Base-by-base conservation (phyloP, 208 protist genomes). In the Trypanosoma rangeli region DNA sequence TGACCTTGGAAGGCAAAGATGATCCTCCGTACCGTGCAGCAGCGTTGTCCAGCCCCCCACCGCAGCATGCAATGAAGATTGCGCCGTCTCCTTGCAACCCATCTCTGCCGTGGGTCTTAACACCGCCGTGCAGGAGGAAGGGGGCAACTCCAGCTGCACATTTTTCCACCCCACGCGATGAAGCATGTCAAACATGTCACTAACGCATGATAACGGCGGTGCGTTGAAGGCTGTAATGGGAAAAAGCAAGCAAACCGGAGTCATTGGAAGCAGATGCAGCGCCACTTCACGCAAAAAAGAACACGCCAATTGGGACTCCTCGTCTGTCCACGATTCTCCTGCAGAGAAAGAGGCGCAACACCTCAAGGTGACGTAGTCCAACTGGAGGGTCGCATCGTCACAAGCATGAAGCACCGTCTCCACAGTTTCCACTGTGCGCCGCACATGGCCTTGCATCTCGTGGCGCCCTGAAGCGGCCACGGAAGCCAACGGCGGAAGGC, bases 161-260 rank as follows among this genome's bases (percentile, higher is more conserved):
- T 63, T 63, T 20, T 29, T 29, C 9, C 58, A 63, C 5, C 39
- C 58, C 10, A 63, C 39, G 7, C 58, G 58, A 63, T 63, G 58
- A 9, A 63, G 58, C 12, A 37, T 63, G 15, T 63, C 58, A 48
- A 63, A 63, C 24, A 63, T 50, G 8, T 20, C 33, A 16, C 35
- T 29, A 9, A 63, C n/a, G 39, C 39, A 63, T 15, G 58, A 29
- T 10, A 29, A 2, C 12, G 33, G 28, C 22, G 49, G 16, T 29
- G 13, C 29, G 20, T 63, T 44, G 15, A 22, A 15, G 10, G 5
- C 37, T 15, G 33, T 29, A 24, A 63, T 15, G 39, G 58, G 58
- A 46, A 63, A 49, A 24, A 22, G 7, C 24, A 63, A 50, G 1
- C 20, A 26, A 5, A 49, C 3, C 0, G 58, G 58, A 24, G 49